phyloP scores from a whole-genome alignment of 768 basidiomycete species.

The Phylloporus rhodoxanthus region DNA sequence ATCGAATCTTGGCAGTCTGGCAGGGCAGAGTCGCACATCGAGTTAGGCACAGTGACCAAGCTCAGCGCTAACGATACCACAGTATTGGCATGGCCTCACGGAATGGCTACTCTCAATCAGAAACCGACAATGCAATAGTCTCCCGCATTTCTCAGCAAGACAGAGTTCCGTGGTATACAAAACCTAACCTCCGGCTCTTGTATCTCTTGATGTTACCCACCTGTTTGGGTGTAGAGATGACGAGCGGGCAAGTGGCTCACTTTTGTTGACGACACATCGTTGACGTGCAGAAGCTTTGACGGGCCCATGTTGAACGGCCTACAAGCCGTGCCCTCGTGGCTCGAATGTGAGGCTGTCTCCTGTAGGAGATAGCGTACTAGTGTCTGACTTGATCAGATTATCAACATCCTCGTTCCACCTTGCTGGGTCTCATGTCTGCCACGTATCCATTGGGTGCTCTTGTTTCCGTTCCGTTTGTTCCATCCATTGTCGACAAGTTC shows the following conservation, averaged over 20 bases:
- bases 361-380: neutral
- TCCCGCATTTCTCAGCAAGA: neutral
- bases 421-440: neutral
- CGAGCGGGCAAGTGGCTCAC: neutral
- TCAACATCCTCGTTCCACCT: neutral
- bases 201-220: neutral
- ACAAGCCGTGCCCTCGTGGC: neutral
- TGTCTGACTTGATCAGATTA: neutral
- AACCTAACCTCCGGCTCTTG: neutral
- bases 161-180: neutral
- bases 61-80: no score
- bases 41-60: no score
- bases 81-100: no score
- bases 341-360: neutral
- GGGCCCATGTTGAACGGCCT: neutral
- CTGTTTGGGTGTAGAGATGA: neutral
- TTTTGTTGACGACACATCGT: neutral
- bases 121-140: neutral
- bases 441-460: neutral
- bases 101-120: neutral
- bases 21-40: no score
- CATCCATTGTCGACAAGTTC: neutral
- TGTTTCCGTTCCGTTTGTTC: neutral
- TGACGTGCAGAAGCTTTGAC: neutral
- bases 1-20: no score